Percentiles rank a stretch among this genome's conserved stretches.
Conservation (phyloP, 352 stramenopile species). For the Phytophthora lateralis region DNA sequence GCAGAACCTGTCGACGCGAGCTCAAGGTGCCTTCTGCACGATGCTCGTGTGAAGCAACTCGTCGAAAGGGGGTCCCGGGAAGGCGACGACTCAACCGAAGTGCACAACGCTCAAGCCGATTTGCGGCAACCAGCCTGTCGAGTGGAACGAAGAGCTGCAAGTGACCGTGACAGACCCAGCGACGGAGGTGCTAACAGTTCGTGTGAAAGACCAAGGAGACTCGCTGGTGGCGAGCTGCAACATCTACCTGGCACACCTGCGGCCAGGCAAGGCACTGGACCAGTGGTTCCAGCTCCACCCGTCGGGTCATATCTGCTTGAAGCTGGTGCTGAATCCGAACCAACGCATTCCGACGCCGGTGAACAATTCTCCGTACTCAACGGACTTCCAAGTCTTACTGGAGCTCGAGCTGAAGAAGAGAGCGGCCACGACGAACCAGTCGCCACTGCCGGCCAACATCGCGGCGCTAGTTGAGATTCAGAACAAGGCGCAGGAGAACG, state of each 20-base stretch:
- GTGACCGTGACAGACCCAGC: conserved; percentile 7
- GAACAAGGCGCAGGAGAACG: conserved; percentile 20
- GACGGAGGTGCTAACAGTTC: conserved; percentile 24
- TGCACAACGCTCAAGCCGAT: conserved; percentile 18
- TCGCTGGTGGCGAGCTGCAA: conserved; percentile 45
- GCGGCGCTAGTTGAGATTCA: conserved; percentile 13
- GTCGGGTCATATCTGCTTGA: conserved; percentile 44
- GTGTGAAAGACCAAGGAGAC: conserved; percentile 25
- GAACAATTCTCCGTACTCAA: conserved; percentile 10
- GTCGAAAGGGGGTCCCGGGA: background rate
- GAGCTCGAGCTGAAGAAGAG: conserved; percentile 18
- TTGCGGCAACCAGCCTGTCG: background rate
- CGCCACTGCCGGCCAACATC: conserved; percentile 9
- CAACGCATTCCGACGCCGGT: conserved; percentile 11
- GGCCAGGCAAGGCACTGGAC: conserved; percentile 31
- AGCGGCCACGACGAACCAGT: conserved; percentile 12
- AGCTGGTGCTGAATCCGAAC: conserved; percentile 28
- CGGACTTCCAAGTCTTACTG: conserved; percentile 17
- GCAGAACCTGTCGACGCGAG: conserved; percentile 11
- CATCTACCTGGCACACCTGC: conserved; percentile 47
- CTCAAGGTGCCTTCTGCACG: conserved; percentile 22
- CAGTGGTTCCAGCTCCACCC: conserved; percentile 54
- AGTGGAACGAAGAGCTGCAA: conserved; percentile 32
- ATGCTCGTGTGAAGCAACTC: conserved; percentile 24
- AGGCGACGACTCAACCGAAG: conserved; percentile 16